Percentiles rank a stretch among this genome's conserved stretches.
Conservation (phyloP, 257 asterid genomes). For the Cynanchum wilfordii region DNA sequence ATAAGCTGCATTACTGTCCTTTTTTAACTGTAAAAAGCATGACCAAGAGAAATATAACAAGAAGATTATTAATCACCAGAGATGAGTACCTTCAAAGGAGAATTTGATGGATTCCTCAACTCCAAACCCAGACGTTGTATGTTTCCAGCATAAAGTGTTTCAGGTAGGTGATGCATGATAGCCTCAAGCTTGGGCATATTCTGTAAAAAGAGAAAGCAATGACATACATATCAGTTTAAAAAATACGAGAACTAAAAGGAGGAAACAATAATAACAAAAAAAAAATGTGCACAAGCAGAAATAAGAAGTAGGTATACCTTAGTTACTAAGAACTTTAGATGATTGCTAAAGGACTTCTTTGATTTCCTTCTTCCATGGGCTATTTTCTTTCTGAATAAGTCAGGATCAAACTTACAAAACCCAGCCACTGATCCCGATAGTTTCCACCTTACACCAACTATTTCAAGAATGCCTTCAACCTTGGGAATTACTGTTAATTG, state of each 20-base stretch:
- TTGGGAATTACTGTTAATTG: conserved; percentile 76
- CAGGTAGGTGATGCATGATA: conserved; percentile 53
- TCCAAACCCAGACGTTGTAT: conserved; percentile 68
- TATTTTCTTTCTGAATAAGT: conserved; percentile 47
- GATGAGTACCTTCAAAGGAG: conserved; percentile 65
- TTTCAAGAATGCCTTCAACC: conserved; percentile 69
- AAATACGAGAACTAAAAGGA: conserved; percentile 3
- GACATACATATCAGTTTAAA: conserved; percentile 16
- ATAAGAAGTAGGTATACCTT: conserved; percentile 41
- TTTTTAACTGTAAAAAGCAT: background rate
- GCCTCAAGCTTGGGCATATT: conserved; percentile 90
- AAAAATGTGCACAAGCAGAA: background rate
- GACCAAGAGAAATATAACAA: background rate
- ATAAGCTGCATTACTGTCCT: background rate
- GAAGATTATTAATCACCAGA: background rate
- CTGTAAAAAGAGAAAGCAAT: conserved; percentile 45
- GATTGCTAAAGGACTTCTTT: conserved; percentile 41
- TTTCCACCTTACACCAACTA: conserved; percentile 96
- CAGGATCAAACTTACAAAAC: conserved; percentile 59
- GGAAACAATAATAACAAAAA: background rate
- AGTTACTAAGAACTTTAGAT: conserved; percentile 75
- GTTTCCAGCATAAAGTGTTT: conserved; percentile 74
- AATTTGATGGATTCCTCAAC: conserved; percentile 74
- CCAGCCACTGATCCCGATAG: conserved; percentile 86
- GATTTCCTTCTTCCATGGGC: conserved; percentile 52